Conservation (phyloP, 106 monocot species). For the Apostasia ramifera region DNA sequence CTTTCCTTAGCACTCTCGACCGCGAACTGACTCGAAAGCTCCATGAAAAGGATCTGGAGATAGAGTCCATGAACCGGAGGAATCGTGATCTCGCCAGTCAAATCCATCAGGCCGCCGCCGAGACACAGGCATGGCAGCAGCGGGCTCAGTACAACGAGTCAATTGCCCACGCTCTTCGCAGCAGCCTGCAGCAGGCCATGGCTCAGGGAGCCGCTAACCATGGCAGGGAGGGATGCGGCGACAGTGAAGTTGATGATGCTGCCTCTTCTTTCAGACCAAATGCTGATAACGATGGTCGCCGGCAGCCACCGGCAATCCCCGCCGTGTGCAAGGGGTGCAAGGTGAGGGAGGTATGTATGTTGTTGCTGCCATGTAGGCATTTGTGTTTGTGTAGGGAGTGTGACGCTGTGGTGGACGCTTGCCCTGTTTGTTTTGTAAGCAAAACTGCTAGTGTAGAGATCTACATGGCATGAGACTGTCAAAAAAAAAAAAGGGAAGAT, state of each 20-base stretch:
- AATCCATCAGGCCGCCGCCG: constrained; percentile 32
- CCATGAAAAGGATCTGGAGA: constrained; percentile 53
- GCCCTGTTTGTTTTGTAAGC: constrained; percentile 46
- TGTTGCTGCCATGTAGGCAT: constrained; percentile 75
- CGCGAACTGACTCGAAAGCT: constrained; percentile 23
- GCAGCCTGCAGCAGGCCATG: constrained; percentile 42
- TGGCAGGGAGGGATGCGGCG: constrained; percentile 41
- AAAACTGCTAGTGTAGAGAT: constrained; percentile 48
- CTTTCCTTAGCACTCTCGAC: constrained; percentile 28
- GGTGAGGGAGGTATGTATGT: constrained; percentile 38
- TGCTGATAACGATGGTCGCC: background rate
- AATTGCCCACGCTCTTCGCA: constrained; percentile 30
- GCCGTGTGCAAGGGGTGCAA: constrained; percentile 47
- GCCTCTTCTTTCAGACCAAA: constrained; percentile 29
- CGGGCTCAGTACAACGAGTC: constrained; percentile 48
- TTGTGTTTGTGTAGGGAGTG: constrained; percentile 66
- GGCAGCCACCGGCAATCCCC: background rate
- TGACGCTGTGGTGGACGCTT: constrained; percentile 30
- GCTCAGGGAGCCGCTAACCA: constrained; percentile 26
- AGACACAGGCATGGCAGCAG: constrained; percentile 57
- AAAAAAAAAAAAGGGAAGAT: no score
- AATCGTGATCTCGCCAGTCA: constrained; percentile 42
- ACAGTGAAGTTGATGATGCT: constrained; percentile 52
- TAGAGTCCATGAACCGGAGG: constrained; percentile 39
- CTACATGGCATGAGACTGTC: constrained; percentile 26